Evolutionary conservation across 768 basidiomycete species (phyloP), one percentile per base, ranked within the genome.

Genomic region (Leccinum variicolor): DNA sequence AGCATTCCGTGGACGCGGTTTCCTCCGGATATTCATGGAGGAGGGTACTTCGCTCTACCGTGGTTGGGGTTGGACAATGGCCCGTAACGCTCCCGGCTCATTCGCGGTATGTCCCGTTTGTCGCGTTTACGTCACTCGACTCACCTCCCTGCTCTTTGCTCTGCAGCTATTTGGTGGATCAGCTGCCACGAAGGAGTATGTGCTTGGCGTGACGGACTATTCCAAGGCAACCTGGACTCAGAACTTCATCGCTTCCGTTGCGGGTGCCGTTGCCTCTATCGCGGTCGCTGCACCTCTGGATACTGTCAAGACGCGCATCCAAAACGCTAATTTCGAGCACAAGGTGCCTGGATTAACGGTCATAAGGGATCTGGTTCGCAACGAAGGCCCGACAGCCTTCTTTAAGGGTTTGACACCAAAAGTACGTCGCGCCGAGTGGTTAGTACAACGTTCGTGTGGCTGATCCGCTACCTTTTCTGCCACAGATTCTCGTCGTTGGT

Each of bases 51-150:
- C 89, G 1, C 82, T 99, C 34, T 99, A 99, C 75, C 87, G 94
- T 61, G 96, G 96, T 28, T 97, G 95, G 93, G 95, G 95, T 47
- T 98, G 96, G 96, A 98, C 96, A 23, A 89, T 97, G 83, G 96
- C 94, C 3, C 85, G 96, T 53, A 99, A 99, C 65, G 96, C 96
- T 1, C 96, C 96, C 0, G 96, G 96, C 11, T 86, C 83, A 53
- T 99, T 99, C 66, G 92, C 96, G 54, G 94, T 96, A 68, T 60
- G 90, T 78, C 4, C n/a, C 29, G 13, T 48, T n/a, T 52, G 39
- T 51, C 28, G 5, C 6, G 1, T n/a, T 43, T 19, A 11, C 26
- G 28, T 33, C 11, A 55, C 49, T 39, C 52, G 8, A 31, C 29
- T 59, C 54, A 28, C 36, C 5, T 25, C 9, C 9, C 14, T 6